Base-by-base conservation (phyloP, 208 protist species). In the Trypanosoma theileri region DNA sequence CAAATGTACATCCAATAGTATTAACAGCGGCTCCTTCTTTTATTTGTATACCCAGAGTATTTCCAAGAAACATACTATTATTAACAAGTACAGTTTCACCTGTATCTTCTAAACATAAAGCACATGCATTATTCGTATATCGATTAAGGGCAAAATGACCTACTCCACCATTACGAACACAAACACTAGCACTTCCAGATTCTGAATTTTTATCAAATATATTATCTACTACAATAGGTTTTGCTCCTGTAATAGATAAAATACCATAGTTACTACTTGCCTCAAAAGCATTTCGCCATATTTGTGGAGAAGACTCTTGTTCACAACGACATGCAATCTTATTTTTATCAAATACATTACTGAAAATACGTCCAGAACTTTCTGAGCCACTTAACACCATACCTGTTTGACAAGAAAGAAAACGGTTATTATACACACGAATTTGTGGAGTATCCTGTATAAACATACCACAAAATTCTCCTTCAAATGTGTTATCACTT, bases 271-370 rank as follows among this genome's bases (percentile, higher is more conserved):
- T 19, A n/a, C 13, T 71, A 52, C 73, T 79, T 45, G 40, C 26
- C n/a, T 35, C 16, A 72, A 84, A 84, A 6, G 11, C 26, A 59
- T 78, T 79, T 2, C 60, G 48, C 64, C 74, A 80, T 14, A 84
- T 22, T 40, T 66, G 17, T 8, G 64, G 48, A 3, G 8, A 59
- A 16, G 63, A 26, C 3, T 57, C 45, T 51, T 59, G 35, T 41
- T 75, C 57, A 63, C 70, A 64, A 16, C 50, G 26, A 26, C 62
- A 69, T 4, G 70, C 79, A 59, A 26, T 51, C 7, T n/a, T 11
- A 68, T 79, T 75, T 42, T 69, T 50, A n/a, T 71, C 54, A 59
- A 81, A 74, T 28, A 26, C 58, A 56, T 85, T 85, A 35, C 63
- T 56, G 41, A 66, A 53, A 46, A 71, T 24, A 44, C 41, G n/a